Evolutionary conservation across 2,329 filamentous ascomycete species (phyloP), one percentile per base, ranked within the genome.

Genomic region (Sporothrix phasma): DNA sequence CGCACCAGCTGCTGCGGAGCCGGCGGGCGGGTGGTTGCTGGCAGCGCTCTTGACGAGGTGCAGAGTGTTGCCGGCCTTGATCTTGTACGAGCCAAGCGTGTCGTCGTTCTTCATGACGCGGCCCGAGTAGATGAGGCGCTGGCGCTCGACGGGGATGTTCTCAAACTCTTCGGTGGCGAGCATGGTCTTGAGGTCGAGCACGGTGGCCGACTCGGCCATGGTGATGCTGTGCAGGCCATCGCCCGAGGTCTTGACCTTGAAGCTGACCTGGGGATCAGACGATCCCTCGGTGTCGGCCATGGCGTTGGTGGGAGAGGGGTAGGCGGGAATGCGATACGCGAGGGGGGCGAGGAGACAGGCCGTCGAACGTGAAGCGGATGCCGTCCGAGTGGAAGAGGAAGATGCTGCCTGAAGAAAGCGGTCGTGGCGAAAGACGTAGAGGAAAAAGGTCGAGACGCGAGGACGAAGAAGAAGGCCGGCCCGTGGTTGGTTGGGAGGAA

Each of bases 201-300:
- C 88, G 7, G 88, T 89, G 58, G 88, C 90, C 41, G 85, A 84
- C 69, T 88, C 83, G 65, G 88, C 77, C 72, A 97, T 87, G 64
- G 91, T 95, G 73, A 99, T 80, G 61, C 84, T 87, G 75, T 89
- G 91, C 43, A 67, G 62, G 74, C 84, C 86, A 73, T 97, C 92
- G 71, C 87, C 88, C n/a, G 91, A 92, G n/a, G 90, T 90, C 81
- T 97, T 99, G 77, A 99, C 88, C 79, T 92, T 94, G 84, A 99
- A 97, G 75, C 90, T 96, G 78, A 99, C 79, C 71, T 92, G 87
- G 72, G 87, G 79, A 72, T 92, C 90, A 71, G 85, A 82, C 71
- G 79, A 74, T 69, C 80, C 75, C 66, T 83, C 81, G 70, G 79
- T 84, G 75, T 90, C 88, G 73, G 88, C 82, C 87, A 89, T 90